Base-by-base conservation (phyloP, 2,329 filamentous ascomycete species). In the Colletotrichum chlorophyti region DNA sequence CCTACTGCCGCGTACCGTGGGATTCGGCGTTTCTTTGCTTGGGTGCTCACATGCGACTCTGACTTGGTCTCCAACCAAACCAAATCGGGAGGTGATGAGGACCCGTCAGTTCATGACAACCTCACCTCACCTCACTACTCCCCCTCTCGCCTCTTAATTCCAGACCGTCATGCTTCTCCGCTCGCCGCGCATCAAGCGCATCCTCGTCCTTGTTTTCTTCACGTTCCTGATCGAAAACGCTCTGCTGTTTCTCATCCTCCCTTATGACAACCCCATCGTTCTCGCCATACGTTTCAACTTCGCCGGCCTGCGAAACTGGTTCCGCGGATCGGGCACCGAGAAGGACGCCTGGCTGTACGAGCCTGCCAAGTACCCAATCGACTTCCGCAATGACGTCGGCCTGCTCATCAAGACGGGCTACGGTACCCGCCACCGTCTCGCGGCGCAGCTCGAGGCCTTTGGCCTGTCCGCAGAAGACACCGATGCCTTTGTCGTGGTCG, bases 381-480 rank as follows among this genome's bases (percentile, higher is more conserved):
- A 82, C 53, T 68, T 79, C 31, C 68, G 70, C 48, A 70, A 70
- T 32, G 81, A 84, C 52, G 74, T 83, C 7, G 79, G 76, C 27
- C 73, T 81, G 61, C 74, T 85, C 46, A 69, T 85, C 63, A 85
- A 85, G 70, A 84, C 82, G 5, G 82, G 82, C 26, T 84, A 82
- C 65, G 82, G 82, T 51, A 84, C 82, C 15, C 76, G 76, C 42
- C 69, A 77, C 46, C 76, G 82, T 12, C 71, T 84, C 24, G 69
- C 74, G 5, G 74, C 76, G 10, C 77, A 81, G 66, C 68, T 84
- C 10, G 70, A 75, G 37, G 80, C 81, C 0, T 71, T 83, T 38
- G 73, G 75, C 40, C 59, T 78, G 53, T 67, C 67, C 37, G 58
- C 72, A 10, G 70, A 76, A 50, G 68, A 70, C 50, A 65, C 68